Evolutionary conservation across 768 basidiomycete genomes (phyloP).

Genomic region (Russula olivacea): DNA sequence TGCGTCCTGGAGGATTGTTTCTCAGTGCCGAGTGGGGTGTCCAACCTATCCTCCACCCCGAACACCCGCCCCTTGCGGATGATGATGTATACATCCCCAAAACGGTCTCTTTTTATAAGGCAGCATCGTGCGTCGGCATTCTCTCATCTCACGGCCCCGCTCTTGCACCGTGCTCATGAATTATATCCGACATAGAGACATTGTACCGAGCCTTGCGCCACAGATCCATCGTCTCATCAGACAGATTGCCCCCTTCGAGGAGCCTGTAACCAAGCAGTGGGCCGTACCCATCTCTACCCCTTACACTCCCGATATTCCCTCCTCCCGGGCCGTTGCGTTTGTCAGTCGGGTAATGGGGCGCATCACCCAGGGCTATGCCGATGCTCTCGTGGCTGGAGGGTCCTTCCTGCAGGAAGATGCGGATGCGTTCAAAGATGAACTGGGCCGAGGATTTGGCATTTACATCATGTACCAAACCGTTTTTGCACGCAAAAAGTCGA

Average conservation of each 20-base stretch:
- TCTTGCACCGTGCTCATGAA: not conserved
- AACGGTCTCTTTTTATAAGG: constrained; percentile 12
- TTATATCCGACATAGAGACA: not conserved
- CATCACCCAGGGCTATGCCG: constrained; percentile 5
- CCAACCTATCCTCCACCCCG: constrained; percentile 30
- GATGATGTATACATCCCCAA: constrained; percentile 9
- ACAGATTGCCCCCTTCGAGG: constrained; percentile 9
- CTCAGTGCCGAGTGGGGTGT: constrained; percentile 57
- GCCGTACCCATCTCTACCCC: constrained; percentile 20
- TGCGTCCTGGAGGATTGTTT: constrained; percentile 68
- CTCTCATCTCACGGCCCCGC: not conserved
- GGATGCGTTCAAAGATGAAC: constrained; percentile 15
- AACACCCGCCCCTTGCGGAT: constrained; percentile 8
- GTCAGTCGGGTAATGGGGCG: constrained; percentile 11
- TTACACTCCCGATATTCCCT: not conserved
- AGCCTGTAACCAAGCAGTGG: constrained; percentile 14
- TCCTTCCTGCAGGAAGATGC: not conserved
- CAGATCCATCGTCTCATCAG: constrained; percentile 11
- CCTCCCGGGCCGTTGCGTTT: not conserved
- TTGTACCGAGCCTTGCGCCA: constrained; percentile 15
- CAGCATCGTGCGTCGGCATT: constrained; percentile 8
- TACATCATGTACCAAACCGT: constrained; percentile 18
- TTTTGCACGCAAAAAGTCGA: constrained; percentile 16
- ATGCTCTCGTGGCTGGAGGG: constrained; percentile 14
- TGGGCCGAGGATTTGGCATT: constrained; percentile 6